Base-by-base conservation (phyloP, 352 stramenopile species). In the Halophytophthora polymorphica region DNA sequence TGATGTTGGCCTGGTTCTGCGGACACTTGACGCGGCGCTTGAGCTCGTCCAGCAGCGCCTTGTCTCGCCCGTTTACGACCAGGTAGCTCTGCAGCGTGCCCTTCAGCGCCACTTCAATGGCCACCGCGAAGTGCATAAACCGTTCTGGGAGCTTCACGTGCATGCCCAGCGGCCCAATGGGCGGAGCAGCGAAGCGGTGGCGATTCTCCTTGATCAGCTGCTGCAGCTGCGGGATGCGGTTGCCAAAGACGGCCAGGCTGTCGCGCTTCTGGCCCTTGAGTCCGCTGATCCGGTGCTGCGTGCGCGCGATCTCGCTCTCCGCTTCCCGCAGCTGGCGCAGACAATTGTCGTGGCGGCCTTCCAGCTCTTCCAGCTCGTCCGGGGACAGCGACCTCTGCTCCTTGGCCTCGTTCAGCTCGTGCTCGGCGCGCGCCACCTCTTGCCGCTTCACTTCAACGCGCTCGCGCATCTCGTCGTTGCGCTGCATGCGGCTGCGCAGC, bases 81-180 rank as follows among this genome's bases (percentile, higher is more conserved):
- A 93, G 58, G 38, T 89, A 93, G 40, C 78, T 93, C 50, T 83
- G 69, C 18, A 93, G 42, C 15, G 73, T 80, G 33, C 82, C 78
- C 47, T 90, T 91, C 29, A 90, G 34, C 12, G 82, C 77, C 13
- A 88, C 62, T 54, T 93, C 83, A 21, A 90, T 87, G 1, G 80
- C 78, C 18, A 87, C 56, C 10, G 80, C 74, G 35, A 86, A 70
- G 36, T 92, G 62, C 67, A 86, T 86, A 39, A 61, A 85, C 29
- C 68, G 51, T 50, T 90, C 73, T 0, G 77, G 77, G 2, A 94
- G 66, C 43, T 88, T 88, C 10, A 91, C 72, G 47, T 78, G 67
- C 48, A 94, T 67, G 4, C 83, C 83, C 0, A 94, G 45, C 0
- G 83, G 83, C 10, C 83, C 83, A 45, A 94, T 91, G 1, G 83